Percentiles rank a stretch among this genome's conserved stretches.
These are phyloP conservation scores for Spiraea crenata DNA, from an alignment of 331 rosid genomes.

Conservation along the genomic window DNA sequence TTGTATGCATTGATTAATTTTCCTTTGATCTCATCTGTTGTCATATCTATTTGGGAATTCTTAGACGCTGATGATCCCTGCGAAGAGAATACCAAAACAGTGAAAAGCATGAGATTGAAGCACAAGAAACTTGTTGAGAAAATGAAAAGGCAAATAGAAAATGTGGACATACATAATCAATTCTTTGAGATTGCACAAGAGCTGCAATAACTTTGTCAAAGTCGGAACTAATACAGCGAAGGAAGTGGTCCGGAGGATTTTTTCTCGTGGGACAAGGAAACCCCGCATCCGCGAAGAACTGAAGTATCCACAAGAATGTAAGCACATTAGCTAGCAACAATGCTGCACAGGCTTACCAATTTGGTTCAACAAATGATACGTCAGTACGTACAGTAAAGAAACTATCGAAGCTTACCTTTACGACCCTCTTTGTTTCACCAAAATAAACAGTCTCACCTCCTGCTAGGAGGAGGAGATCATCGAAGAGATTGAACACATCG, in stretches of 20 bases:
- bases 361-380: too few relatives aligned
- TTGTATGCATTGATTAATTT: slow-evolving; percentile 15
- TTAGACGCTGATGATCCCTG: slow-evolving; percentile 13
- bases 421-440: slow-evolving; percentile 20
- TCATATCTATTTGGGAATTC: background rate
- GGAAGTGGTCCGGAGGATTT: slow-evolving; percentile 29
- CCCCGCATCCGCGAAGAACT: slow-evolving; percentile 24
- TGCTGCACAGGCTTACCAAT: too few relatives aligned
- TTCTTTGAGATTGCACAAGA: slow-evolving; percentile 10
- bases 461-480: slow-evolving; percentile 16
- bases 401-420: background rate
- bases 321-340: background rate
- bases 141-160: too few relatives aligned
- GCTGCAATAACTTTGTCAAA: slow-evolving; percentile 10
- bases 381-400: too few relatives aligned
- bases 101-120: background rate
- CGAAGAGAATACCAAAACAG: background rate
- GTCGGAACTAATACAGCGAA: slow-evolving; percentile 27
- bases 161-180: slow-evolving; percentile 3
- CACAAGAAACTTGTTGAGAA: background rate
- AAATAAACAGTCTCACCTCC: slow-evolving; percentile 26
- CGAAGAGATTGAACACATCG: slow-evolving; percentile 23
- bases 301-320: background rate
- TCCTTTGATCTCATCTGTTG: slow-evolving; percentile 22
- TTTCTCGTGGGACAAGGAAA: slow-evolving; percentile 27